phyloP scores from a whole-genome alignment of 306 rosid genomes.

The Citrullus colocynthis region DNA sequence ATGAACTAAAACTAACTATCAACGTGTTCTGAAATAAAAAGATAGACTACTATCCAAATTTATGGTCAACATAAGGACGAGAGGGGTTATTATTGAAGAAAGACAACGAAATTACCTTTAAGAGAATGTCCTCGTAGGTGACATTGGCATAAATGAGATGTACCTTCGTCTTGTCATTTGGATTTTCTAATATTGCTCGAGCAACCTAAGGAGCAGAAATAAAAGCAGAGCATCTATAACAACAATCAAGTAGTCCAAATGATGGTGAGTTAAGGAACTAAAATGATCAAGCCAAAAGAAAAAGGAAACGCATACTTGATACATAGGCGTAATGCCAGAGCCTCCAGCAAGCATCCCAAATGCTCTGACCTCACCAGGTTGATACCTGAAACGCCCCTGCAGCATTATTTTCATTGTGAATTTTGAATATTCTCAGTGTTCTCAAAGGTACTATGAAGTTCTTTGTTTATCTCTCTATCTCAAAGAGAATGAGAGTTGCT shows the following conservation, averaged over 20 bases:
- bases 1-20: neutral
- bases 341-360: slow-evolving; percentile 99
- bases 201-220: slow-evolving; percentile 48
- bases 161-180: slow-evolving; percentile 71
- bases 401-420: neutral
- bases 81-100: neutral
- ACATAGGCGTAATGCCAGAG: slow-evolving; percentile 99
- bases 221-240: slow-evolving; percentile 1
- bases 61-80: neutral
- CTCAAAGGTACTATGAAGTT: neutral
- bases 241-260: neutral
- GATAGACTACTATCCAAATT: neutral
- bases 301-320: slow-evolving; percentile 45
- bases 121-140: slow-evolving; percentile 69
- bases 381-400: slow-evolving; percentile 95
- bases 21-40: neutral
- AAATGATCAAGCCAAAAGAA: neutral
- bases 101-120: slow-evolving; percentile 47
- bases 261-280: neutral
- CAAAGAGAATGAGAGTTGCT: neutral
- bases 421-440: neutral
- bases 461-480: neutral
- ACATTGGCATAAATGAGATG: slow-evolving; percentile 97
- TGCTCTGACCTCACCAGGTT: slow-evolving; percentile 77
- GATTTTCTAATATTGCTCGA: slow-evolving; percentile 83